A percentile compares a stretch with the other conserved stretches of the same genome.
Evolutionary conservation across 495 filamentous ascomycete genomes (phyloP).

Genomic region (Penicillium fimorum): DNA sequence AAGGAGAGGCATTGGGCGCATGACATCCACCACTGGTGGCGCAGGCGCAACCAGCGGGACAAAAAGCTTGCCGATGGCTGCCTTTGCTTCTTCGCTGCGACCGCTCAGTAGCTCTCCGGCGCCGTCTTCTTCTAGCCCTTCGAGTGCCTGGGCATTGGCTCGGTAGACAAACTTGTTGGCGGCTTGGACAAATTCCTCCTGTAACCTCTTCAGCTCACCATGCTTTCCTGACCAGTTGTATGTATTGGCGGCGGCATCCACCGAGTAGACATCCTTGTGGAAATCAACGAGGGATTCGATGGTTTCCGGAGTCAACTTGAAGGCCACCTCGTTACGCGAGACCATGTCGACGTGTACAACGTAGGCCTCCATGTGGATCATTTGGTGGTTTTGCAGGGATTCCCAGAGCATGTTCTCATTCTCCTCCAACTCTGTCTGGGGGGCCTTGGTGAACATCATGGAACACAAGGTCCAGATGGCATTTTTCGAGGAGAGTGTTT

Average conservation of each 20-base stretch:
- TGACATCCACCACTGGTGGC: slow-evolving; percentile 86
- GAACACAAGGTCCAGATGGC: slow-evolving; percentile 97
- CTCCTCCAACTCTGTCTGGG: slow-evolving; percentile 80
- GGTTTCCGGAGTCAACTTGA: slow-evolving; percentile 95
- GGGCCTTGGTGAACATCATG: slow-evolving; percentile 88
- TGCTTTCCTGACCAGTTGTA: slow-evolving; percentile 99
- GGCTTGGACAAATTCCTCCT: slow-evolving; percentile 95
- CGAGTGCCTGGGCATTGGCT: slow-evolving; percentile 82
- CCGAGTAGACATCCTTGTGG: slow-evolving; percentile 94
- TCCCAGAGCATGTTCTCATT: slow-evolving; percentile 88
- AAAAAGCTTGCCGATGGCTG: slow-evolving; percentile 78
- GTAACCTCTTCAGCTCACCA: slow-evolving; percentile 90
- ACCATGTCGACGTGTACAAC: slow-evolving; percentile 99
- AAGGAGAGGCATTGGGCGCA: slow-evolving; percentile 79
- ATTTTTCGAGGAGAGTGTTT: slow-evolving; percentile 85
- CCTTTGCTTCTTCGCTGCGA: slow-evolving; percentile 91
- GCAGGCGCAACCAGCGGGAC: slow-evolving; percentile 89
- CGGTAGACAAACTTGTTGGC: slow-evolving; percentile 97
- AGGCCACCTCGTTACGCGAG: slow-evolving; percentile 93
- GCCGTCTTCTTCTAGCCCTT: slow-evolving; percentile 96
- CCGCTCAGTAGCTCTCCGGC: slow-evolving; percentile 90
- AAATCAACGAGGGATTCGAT: slow-evolving; percentile 95
- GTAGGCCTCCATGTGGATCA: slow-evolving; percentile 95
- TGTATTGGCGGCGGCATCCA: slow-evolving; percentile 82
- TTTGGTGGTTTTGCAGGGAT: slow-evolving; percentile 89